phyloP scores from a whole-genome alignment of 768 basidiomycete species.

The Lactifluus hygrophoroides region DNA sequence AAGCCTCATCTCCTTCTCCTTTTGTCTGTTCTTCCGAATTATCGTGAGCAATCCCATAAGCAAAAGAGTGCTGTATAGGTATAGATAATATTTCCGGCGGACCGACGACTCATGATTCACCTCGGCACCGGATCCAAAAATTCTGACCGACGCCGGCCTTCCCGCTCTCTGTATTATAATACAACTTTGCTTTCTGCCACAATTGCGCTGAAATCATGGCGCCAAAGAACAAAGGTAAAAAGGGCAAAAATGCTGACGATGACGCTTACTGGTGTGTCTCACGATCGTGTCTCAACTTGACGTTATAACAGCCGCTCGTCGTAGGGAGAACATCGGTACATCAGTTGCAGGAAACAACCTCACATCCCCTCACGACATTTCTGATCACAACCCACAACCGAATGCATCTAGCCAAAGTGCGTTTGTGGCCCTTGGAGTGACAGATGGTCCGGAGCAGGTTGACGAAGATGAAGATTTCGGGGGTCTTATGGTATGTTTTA shows the following conservation, averaged over 20 bases:
- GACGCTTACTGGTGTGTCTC: constrained; percentile 67
- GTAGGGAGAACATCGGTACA: constrained; percentile 60
- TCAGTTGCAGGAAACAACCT: constrained; percentile 38
- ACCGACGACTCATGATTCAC: background rate
- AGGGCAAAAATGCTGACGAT: constrained; percentile 73
- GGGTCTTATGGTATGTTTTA: constrained; percentile 57
- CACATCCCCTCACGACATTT: constrained; percentile 25
- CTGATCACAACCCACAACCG: constrained; percentile 37
- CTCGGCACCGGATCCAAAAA: background rate
- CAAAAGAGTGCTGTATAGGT: too few relatives aligned
- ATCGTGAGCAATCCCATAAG: constrained; percentile 94
- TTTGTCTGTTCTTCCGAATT: constrained; percentile 91
- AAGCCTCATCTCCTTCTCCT: constrained; percentile 94
- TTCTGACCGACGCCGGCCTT: background rate
- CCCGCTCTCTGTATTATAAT: background rate
- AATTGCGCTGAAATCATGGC: constrained; percentile 34
- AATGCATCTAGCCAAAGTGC: constrained; percentile 27
- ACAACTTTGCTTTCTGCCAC: background rate
- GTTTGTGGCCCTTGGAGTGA: constrained; percentile 40
- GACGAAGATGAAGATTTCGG: constrained; percentile 60
- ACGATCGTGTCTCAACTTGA: background rate
- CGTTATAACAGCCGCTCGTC: constrained; percentile 17
- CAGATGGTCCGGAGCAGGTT: constrained; percentile 30
- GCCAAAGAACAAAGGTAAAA: constrained; percentile 79
- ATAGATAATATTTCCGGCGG: too few relatives aligned